These are phyloP conservation scores for Suhomyces atakaporum DNA, from an alignment of 1,139 yeast species.

Conservation along the genomic window DNA sequence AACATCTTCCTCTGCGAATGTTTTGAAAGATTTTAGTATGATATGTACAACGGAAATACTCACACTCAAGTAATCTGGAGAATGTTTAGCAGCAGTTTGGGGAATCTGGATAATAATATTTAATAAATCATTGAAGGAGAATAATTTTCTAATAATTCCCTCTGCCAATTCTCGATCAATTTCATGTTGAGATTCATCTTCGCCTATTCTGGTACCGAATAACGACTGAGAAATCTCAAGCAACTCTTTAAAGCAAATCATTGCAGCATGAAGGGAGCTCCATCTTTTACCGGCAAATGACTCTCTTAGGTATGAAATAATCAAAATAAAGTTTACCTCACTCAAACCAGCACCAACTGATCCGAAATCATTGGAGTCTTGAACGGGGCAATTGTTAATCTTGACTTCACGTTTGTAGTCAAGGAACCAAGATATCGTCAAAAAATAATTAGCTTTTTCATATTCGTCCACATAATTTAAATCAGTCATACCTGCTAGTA, in stretches of 20 bases:
- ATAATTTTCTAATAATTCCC: constrained; percentile 50
- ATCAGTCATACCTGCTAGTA: constrained; percentile 44
- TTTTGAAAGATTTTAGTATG: constrained; percentile 67
- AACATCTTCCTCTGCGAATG: constrained; percentile 63
- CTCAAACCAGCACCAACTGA: constrained; percentile 68
- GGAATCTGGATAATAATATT: constrained; percentile 63
- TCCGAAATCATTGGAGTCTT: constrained; percentile 49
- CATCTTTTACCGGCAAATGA: constrained; percentile 53
- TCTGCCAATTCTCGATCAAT: constrained; percentile 51
- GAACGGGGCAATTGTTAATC: constrained; percentile 15
- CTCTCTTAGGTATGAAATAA: constrained; percentile 57
- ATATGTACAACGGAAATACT: constrained; percentile 69
- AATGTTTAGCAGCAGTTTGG: constrained; percentile 62
- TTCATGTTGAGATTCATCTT: constrained; percentile 53
- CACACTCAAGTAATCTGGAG: constrained; percentile 63
- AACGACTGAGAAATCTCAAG: constrained; percentile 56
- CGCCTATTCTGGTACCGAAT: constrained; percentile 35
- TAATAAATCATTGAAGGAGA: constrained; percentile 66
- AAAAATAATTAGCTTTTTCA: constrained; percentile 53
- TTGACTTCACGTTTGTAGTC: constrained; percentile 33
- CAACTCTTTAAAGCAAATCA: constrained; percentile 69
- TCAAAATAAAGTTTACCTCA: constrained; percentile 63
- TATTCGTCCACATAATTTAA: constrained; percentile 34
- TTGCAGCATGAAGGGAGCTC: constrained; percentile 67
- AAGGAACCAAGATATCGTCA: constrained; percentile 72